Evolutionary conservation across 2,329 filamentous ascomycete species (phyloP).

Genomic region (Diaporthe citri): DNA sequence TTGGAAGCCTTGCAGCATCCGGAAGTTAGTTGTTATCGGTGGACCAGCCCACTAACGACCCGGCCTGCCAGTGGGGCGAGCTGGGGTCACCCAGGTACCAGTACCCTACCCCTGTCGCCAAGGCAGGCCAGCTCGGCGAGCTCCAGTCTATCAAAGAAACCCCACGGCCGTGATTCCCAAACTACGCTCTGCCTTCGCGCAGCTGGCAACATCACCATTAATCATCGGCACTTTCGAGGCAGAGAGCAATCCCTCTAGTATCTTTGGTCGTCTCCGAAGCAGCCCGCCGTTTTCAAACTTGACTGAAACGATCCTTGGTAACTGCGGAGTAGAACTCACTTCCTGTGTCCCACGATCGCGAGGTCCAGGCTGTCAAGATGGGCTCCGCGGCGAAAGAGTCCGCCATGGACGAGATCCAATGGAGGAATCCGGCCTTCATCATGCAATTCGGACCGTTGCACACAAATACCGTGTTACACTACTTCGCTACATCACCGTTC

Average conservation of each 20-base stretch:
- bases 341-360: not conserved
- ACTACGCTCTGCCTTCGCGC: conserved; percentile 5
- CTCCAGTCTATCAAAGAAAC: conserved; percentile 9
- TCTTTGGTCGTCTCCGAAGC: too few relatives aligned
- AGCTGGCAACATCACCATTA: not conserved
- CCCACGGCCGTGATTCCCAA: not conserved
- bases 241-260: not conserved
- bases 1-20: not conserved
- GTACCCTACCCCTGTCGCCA: not conserved
- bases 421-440: conserved; percentile 66
- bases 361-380: conserved; percentile 50
- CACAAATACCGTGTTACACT: conserved; percentile 74
- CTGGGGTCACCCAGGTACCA: conserved; percentile 9
- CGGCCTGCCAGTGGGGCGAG: not conserved
- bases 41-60: conserved; percentile 2
- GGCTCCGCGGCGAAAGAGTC: conserved; percentile 59
- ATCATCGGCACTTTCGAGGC: not conserved
- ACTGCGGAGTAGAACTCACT: not conserved
- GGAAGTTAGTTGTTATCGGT: not conserved
- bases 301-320: not conserved
- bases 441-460: conserved; percentile 70
- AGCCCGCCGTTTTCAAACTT: not conserved
- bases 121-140: conserved; percentile 2
- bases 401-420: conserved; percentile 76
- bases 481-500: conserved; percentile 77